Conservation (phyloP, 176 grass and related monocot species). For the Chloris gayana region DNA sequence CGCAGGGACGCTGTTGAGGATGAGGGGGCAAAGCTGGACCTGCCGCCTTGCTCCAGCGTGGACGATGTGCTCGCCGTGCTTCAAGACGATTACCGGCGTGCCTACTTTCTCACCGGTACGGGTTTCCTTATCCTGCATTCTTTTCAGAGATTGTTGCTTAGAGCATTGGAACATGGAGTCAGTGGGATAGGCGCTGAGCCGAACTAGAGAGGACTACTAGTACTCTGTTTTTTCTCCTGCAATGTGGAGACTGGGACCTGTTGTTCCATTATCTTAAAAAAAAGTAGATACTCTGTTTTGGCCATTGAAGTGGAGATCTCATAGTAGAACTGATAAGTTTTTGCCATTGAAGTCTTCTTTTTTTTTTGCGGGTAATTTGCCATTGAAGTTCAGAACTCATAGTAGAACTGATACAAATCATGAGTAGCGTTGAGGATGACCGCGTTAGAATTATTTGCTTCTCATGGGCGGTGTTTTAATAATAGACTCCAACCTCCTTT, state of each 20-base stretch:
- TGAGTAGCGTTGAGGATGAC: no score
- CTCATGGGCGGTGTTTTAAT: no score
- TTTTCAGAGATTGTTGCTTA: neutral
- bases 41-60: conserved; percentile 40
- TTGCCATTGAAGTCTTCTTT: no score
- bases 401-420: neutral
- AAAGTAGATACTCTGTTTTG: neutral
- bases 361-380: no score
- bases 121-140: neutral
- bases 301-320: neutral
- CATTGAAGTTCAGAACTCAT: neutral
- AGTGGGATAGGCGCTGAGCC: no score
- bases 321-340: neutral
- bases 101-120: conserved; percentile 91
- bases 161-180: neutral
- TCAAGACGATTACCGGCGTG: conserved; percentile 59
- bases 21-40: conserved; percentile 3
- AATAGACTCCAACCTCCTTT: no score
- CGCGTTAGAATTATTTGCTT: no score
- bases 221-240: no score
- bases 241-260: no score
- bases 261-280: no score
- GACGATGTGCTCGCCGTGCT: conserved; percentile 72
- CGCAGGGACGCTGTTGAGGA: conserved; percentile 30
- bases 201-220: neutral